These are phyloP conservation scores for Allium cepa DNA, from an alignment of 106 monocot species.

Conservation along the genomic window DNA sequence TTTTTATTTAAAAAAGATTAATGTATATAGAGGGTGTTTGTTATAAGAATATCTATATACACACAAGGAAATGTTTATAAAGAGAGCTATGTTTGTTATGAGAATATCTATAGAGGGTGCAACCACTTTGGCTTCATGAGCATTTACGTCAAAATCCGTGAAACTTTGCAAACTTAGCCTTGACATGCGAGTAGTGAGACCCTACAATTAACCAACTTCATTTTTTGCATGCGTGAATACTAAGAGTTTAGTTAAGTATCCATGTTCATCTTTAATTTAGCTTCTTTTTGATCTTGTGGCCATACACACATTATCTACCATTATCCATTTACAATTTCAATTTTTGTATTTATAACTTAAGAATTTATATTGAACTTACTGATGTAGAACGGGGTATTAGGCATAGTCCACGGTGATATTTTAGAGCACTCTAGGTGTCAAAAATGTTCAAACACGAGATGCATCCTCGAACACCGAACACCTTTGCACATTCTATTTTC, in stretches of 20 bases:
- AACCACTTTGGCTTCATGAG: slow-evolving; percentile 24
- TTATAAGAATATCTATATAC: too few relatives aligned
- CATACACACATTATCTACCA: background rate
- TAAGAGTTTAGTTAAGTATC: background rate
- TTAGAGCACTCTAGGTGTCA: slow-evolving; percentile 28
- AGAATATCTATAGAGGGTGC: too few relatives aligned
- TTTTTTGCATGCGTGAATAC: background rate
- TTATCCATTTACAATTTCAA: background rate
- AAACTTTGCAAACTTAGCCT: slow-evolving; percentile 26
- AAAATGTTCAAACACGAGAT: slow-evolving; percentile 54
- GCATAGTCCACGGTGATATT: slow-evolving; percentile 34
- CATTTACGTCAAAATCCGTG: background rate
- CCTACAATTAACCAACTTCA: slow-evolving; percentile 16
- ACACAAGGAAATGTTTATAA: too few relatives aligned
- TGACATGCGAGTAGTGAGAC: slow-evolving; percentile 28
- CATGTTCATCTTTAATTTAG: background rate
- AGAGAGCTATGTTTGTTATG: too few relatives aligned
- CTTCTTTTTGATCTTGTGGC: background rate
- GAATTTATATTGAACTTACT: slow-evolving; percentile 12
- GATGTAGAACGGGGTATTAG: slow-evolving; percentile 23
- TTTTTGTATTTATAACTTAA: background rate
- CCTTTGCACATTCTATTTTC: slow-evolving; percentile 55
- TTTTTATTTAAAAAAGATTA: too few relatives aligned
- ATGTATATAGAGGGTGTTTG: too few relatives aligned
- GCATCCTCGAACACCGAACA: slow-evolving; percentile 54